Conservation (phyloP, 306 rosid species). For the Corylus avellana region DNA sequence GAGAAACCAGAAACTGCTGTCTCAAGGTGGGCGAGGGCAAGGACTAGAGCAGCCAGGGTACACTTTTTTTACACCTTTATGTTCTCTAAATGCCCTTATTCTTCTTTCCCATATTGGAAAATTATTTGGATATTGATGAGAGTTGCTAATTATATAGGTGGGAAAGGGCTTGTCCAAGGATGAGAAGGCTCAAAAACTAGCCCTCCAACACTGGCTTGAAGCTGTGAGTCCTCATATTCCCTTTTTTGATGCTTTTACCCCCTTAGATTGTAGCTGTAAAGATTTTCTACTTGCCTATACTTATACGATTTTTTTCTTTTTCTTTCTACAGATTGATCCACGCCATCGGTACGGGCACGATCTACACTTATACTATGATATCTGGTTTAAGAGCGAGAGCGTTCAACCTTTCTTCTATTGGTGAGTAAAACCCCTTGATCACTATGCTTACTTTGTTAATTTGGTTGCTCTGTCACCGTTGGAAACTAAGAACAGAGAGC, state of each 20-base stretch:
- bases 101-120: slow-evolving; percentile 5
- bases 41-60: slow-evolving; percentile 93
- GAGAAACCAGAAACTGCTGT: slow-evolving; percentile 76
- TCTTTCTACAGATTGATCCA: slow-evolving; percentile 70
- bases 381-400: slow-evolving; percentile 83
- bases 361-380: slow-evolving; percentile 76
- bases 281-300: too few relatives aligned
- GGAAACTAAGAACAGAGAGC: not conserved
- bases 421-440: slow-evolving; percentile 33
- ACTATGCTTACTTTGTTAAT: not conserved
- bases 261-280: not conserved
- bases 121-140: not conserved
- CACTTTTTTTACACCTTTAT: not conserved
- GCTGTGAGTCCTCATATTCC: slow-evolving; percentile 51
- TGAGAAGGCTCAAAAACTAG: slow-evolving; percentile 91
- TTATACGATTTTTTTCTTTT: slow-evolving; percentile 14
- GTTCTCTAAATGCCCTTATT: not conserved
- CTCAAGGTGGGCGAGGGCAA: slow-evolving; percentile 93
- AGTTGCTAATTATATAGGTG: slow-evolving; percentile 40
- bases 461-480: not conserved
- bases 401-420: slow-evolving; percentile 89
- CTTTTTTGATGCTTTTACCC: not conserved
- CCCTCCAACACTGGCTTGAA: slow-evolving; percentile 98
- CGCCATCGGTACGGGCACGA: slow-evolving; percentile 97
- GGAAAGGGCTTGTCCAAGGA: slow-evolving; percentile 98